Conservation (phyloP, 2,329 filamentous ascomycete genomes). For the Cladosporium halotolerans region DNA sequence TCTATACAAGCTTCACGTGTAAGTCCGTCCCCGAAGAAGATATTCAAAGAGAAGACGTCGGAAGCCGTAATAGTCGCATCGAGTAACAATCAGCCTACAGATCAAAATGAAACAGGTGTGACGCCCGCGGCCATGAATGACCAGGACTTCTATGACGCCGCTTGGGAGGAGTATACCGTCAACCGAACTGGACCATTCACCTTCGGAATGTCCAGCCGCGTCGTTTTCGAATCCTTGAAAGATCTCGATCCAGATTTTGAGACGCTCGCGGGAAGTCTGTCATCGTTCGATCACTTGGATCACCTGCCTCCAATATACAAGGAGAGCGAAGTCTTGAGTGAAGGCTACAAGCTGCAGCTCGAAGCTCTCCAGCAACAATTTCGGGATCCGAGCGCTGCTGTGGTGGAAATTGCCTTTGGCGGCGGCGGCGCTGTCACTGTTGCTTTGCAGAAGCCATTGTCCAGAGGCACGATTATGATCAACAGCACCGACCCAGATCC, state of each 20-base stretch:
- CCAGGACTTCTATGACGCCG: constrained; percentile 9
- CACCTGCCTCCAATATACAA: not conserved
- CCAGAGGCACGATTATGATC: constrained; percentile 1
- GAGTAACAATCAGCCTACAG: not conserved
- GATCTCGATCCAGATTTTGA: not conserved
- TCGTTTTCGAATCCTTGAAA: not conserved
- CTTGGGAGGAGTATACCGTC: constrained; percentile 11
- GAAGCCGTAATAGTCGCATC: not conserved
- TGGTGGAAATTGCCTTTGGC: not conserved
- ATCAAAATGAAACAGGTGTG: not conserved
- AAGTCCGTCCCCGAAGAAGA: not conserved
- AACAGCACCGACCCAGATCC: constrained; percentile 4
- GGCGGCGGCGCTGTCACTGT: not conserved
- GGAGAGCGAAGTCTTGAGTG: not conserved
- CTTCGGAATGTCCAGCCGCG: not conserved
- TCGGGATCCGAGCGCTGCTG: not conserved
- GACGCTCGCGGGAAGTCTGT: not conserved
- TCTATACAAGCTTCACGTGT: constrained; percentile 4
- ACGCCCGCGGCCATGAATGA: not conserved
- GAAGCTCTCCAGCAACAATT: not conserved
- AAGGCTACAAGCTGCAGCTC: constrained; percentile 2
- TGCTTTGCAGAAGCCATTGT: constrained; percentile 4
- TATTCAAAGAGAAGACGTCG: not conserved
- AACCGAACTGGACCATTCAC: constrained; percentile 14
- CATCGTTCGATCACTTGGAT: not conserved